Evolutionary conservation across 345 rosid genomes (phyloP), one percentile per base, ranked within the genome.

Genomic region (Pistacia atlantica): DNA sequence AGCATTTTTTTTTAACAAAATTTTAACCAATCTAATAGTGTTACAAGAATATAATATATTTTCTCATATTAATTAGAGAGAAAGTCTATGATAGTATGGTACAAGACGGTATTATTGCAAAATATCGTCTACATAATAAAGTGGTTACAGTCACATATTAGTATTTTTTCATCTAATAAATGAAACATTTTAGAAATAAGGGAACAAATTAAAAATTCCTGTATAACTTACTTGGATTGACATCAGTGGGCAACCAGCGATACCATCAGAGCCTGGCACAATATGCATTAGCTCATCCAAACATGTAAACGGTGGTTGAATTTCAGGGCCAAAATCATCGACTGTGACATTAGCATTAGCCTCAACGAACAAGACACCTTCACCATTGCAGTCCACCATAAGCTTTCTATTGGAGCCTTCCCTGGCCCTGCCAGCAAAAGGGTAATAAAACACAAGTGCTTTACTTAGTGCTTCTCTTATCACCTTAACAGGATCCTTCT

Each of bases 361-460:
- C 51, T 71, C 64, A 0, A 42, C 4, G 22, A 42, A 71, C 25
- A 25, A 25, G 25, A 25, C 25, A 25, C 25, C 25, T 25, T 25
- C 25, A 25, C 25, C 25, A 25, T 25, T 22, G 25, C 75, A 71
- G 42, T 71, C 75, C 35, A 71, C 65, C 37, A 8, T 37, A 8
- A 71, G 75, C 55, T 57, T 71, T 20, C 55, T n/a, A 11, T 58
- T 22, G 37, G 33, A 11, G 12, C 64, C 75, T 58, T 71, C 75
- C 17, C 1, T 37, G 42, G 38, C 65, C 65, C 55, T 57, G 8
- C 75, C 65, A 13, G 75, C 65, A 37, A 71, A 45, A 6, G 75
- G 75, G 35, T 71, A 38, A 42, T 58, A 71, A 71, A 58, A 71
- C 52, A 20, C 65, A 58, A 71, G 75, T 14, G 54, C 54, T 2